A percentile compares a stretch with the other conserved stretches of the same genome.
Conservation (phyloP, 768 basidiomycete genomes). For the Psilocybe sp. region DNA sequence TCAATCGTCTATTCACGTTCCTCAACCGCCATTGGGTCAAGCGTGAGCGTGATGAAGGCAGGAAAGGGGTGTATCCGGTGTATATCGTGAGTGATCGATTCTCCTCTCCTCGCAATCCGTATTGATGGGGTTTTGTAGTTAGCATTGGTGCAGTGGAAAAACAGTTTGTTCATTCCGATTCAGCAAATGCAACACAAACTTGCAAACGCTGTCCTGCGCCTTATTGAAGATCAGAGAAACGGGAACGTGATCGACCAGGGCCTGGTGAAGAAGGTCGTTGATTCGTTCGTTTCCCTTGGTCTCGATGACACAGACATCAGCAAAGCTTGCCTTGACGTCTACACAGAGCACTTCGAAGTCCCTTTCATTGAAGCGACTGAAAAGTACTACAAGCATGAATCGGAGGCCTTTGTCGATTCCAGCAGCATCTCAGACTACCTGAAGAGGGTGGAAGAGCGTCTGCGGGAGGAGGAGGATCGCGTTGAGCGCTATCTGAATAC, state of each 20-base stretch:
- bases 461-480: constrained; percentile 92
- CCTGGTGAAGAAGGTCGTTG: constrained; percentile 90
- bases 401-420: constrained; percentile 82
- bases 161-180: constrained; percentile 85
- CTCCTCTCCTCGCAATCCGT: neutral
- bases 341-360: constrained; percentile 85
- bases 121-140: constrained; percentile 49
- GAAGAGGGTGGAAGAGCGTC: constrained; percentile 88
- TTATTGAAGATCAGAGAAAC: constrained; percentile 92
- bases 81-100: constrained; percentile 72
- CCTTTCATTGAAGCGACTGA: constrained; percentile 90
- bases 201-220: constrained; percentile 79
- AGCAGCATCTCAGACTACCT: constrained; percentile 93
- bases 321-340: constrained; percentile 90
- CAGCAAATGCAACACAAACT: constrained; percentile 81
- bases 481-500: constrained; percentile 93
- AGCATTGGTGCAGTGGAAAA: constrained; percentile 94
- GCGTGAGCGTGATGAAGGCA: constrained; percentile 94
- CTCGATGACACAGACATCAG: constrained; percentile 90
- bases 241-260: constrained; percentile 93
- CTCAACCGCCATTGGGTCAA: constrained; percentile 99
- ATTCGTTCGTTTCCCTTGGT: constrained; percentile 93
- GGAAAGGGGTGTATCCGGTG: constrained; percentile 91
- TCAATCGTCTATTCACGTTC: constrained; percentile 96
- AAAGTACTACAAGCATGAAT: constrained; percentile 90